A percentile compares a stretch with the other conserved stretches of the same genome.
These are phyloP conservation scores for Platanus orientalis DNA, from an alignment of 164 flowering plant genomes.

Conservation along the genomic window DNA sequence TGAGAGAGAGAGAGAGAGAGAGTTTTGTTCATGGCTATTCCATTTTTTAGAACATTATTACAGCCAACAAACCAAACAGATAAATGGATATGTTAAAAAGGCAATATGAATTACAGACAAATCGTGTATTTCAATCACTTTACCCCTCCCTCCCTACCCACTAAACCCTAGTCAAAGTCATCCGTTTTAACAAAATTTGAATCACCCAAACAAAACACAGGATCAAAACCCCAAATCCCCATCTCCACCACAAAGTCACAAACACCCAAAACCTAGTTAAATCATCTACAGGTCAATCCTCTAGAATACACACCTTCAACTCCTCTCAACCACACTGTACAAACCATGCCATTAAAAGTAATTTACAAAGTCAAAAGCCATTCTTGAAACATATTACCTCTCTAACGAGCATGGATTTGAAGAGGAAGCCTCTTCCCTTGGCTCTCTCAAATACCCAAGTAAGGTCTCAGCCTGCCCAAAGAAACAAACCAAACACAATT, in stretches of 20 bases:
- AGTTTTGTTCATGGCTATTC: too few species aligned
- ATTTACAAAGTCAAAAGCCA: constrained; percentile 17
- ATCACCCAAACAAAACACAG: constrained; percentile 25
- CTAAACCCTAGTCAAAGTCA: neutral
- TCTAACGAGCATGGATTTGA: constrained; percentile 31
- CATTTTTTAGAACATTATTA: too few species aligned
- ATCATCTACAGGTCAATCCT: neutral
- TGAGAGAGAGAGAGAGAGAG: too few species aligned
- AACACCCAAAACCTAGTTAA: constrained; percentile 10
- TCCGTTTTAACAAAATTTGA: constrained; percentile 16
- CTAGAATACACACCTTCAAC: constrained; percentile 2
- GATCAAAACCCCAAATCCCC: constrained; percentile 28
- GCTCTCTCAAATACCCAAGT: constrained; percentile 73
- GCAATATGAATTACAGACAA: too few species aligned
- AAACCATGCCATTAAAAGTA: constrained; percentile 4
- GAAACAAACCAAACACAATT: neutral
- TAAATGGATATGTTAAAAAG: too few species aligned
- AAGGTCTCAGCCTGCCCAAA: constrained; percentile 79
- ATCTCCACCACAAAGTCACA: constrained; percentile 12
- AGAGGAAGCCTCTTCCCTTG: constrained; percentile 63
- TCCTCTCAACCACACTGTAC: constrained; percentile 22
- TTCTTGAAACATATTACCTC: neutral
- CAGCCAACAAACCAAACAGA: too few species aligned
- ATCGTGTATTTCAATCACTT: too few species aligned
- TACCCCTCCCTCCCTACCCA: neutral